Evolutionary conservation across 2,329 filamentous ascomycete species (phyloP).

Genomic region (Hypoxylon sp.): DNA sequence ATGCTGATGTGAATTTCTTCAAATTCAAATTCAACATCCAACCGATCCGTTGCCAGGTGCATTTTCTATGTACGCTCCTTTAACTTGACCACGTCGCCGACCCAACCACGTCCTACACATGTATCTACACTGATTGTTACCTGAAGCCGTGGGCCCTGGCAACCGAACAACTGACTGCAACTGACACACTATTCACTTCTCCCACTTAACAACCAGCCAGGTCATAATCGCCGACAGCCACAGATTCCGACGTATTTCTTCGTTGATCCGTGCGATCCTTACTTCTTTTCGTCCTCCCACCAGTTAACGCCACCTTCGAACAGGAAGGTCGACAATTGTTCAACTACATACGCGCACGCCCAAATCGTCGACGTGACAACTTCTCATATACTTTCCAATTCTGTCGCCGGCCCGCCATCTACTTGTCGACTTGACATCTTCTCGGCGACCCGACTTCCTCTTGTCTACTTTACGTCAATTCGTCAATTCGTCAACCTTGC

Average conservation of each 20-base stretch:
- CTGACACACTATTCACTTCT: not conserved
- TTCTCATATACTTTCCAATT: not conserved
- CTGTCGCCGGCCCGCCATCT: not conserved
- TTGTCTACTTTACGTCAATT: not conserved
- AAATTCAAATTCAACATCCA: constrained; percentile 15
- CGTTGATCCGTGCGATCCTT: not conserved
- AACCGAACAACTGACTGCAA: not conserved
- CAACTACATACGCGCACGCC: not conserved
- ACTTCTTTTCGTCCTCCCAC: not conserved
- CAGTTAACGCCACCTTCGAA: not conserved
- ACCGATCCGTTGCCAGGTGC: not conserved
- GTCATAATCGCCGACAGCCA: not conserved
- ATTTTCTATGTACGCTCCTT: not conserved
- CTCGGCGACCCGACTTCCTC: not conserved
- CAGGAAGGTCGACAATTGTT: not conserved
- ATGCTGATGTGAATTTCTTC: constrained; percentile 20
- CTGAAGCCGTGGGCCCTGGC: not conserved
- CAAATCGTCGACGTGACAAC: not conserved
- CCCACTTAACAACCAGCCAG: not conserved
- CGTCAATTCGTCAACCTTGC: not conserved
- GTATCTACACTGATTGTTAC: not conserved
- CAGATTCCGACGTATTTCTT: not conserved
- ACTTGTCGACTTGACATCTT: not conserved
- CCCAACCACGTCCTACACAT: not conserved
- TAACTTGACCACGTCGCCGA: not conserved